Evolutionary conservation across 2,329 filamentous ascomycete species (phyloP), one percentile per base, ranked within the genome.

Genomic region (Pestalotiopsis sp.): DNA sequence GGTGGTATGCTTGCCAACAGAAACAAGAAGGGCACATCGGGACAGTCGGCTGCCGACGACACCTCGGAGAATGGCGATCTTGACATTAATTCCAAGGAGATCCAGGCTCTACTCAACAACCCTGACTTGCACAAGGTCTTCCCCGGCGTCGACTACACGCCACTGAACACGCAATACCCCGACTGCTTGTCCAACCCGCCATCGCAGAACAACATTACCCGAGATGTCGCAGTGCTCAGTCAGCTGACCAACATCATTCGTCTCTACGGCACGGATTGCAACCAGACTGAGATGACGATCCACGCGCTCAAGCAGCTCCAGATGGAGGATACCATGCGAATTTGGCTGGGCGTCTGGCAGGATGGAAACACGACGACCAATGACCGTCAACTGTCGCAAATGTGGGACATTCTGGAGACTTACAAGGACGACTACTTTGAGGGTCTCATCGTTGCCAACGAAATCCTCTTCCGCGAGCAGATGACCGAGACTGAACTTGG

Each of bases 311-410:
- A 92, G 67, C 86, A 86, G 64, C 85, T 98, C 13, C 85, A 91
- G 65, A 82, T 98, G 73, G 86, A 92, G 66, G 85, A 88, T 67
- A 83, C 83, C 1, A 89, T 97, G 83, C 97, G 97, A 79, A 84
- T 98, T 70, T 98, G 95, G 95, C 84, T 98, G 58, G 95, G 95
- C 17, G 94, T 98, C 3, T 98, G 94, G 93, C 91, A 97, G 70
- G 94, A 96, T 76, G 86, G 83, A 67, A 97, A 98, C 78, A 78
- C 83, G 9, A 97, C 93, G 0, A 97, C 95, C 68, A 97, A 96
- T 75, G 81, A 85, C 20, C 91, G 95, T 6, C 95, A 98, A 77
- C 83, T 98, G 3, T 77, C 83, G 1, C 92, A 97, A 74, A 94
- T 98, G 86, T 97, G 94, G 87, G 82, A 89, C 24, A 91, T 98